A percentile compares a stretch with the other conserved stretches of the same genome.
phyloP scores from a whole-genome alignment of 768 basidiomycete genomes.

The Suillus sp. region DNA sequence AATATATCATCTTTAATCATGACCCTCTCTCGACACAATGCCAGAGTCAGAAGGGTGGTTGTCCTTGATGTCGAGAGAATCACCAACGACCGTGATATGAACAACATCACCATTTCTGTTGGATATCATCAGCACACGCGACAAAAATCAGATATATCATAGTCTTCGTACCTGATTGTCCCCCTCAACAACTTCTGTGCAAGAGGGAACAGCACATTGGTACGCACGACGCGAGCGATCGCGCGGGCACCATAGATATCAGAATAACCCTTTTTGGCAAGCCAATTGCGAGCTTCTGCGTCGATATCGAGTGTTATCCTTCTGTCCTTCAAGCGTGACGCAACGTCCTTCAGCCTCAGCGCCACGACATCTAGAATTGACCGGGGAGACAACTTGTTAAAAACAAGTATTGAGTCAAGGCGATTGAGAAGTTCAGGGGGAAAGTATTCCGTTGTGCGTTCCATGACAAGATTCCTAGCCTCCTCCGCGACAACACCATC shows the following conservation, averaged over 20 bases:
- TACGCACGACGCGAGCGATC: conserved; percentile 83
- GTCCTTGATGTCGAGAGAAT: conserved; percentile 55
- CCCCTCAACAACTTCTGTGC: conserved; percentile 81
- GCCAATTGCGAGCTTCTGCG: conserved; percentile 60
- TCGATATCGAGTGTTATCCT: conserved; percentile 75
- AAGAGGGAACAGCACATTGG: conserved; percentile 79
- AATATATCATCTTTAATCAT: not conserved
- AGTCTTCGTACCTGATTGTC: conserved; percentile 62
- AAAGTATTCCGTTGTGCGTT: conserved; percentile 78
- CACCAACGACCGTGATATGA: conserved; percentile 47
- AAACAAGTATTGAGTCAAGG: conserved; percentile 83
- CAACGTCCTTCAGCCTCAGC: conserved; percentile 75
- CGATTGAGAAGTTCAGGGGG: conserved; percentile 90
- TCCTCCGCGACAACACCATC: conserved; percentile 65
- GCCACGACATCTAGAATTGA: conserved; percentile 80
- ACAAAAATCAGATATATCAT: not conserved
- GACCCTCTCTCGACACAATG: conserved; percentile 2
- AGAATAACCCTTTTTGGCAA: conserved; percentile 79
- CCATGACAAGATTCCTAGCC: conserved; percentile 69
- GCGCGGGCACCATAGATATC: conserved; percentile 86
- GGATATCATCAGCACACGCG: conserved; percentile 1
- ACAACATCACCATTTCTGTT: conserved; percentile 66
- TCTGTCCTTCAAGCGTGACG: conserved; percentile 59
- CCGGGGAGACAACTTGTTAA: conserved; percentile 81
- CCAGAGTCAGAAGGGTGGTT: conserved; percentile 57